Percentiles rank a stretch among this genome's conserved stretches.
These are phyloP conservation scores for Ministeria vibrans DNA, from an alignment of 78 protist genomes.

Conservation along the genomic window DNA sequence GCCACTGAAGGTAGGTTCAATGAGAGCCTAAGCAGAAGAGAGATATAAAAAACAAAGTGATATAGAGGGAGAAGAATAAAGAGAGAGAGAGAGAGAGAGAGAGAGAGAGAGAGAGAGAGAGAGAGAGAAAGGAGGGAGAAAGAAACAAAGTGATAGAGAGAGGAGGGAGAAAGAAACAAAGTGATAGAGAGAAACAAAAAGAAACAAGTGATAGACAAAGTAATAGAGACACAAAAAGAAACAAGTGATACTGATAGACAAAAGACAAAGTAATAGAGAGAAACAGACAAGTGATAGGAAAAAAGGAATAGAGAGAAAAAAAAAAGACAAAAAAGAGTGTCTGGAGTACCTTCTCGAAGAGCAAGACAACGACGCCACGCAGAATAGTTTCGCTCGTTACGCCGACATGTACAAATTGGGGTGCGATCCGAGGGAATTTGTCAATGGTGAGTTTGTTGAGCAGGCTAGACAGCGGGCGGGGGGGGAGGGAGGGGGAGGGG, in stretches of 20 bases:
- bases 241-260: not conserved
- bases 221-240: not conserved
- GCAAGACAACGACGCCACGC: not conserved
- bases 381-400: not conserved
- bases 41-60: not conserved
- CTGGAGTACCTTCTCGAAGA: not conserved
- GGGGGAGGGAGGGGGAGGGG: no score
- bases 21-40: conserved; percentile 31
- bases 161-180: not conserved
- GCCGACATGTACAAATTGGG: not conserved
- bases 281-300: not conserved
- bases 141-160: not conserved
- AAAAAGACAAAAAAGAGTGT: not conserved
- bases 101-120: not conserved
- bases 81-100: not conserved
- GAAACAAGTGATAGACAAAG: not conserved
- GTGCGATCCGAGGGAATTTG: not conserved
- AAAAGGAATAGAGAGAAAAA: not conserved
- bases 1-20: conserved; percentile 23
- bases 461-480: no score
- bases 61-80: not conserved
- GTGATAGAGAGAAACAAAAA: not conserved
- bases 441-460: conserved; percentile 7
- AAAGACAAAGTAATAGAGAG: not conserved
- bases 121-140: not conserved